Percentiles rank a stretch among this genome's conserved stretches.
phyloP scores from a whole-genome alignment of 1,139 yeast species.

The Diutina rugosa region DNA sequence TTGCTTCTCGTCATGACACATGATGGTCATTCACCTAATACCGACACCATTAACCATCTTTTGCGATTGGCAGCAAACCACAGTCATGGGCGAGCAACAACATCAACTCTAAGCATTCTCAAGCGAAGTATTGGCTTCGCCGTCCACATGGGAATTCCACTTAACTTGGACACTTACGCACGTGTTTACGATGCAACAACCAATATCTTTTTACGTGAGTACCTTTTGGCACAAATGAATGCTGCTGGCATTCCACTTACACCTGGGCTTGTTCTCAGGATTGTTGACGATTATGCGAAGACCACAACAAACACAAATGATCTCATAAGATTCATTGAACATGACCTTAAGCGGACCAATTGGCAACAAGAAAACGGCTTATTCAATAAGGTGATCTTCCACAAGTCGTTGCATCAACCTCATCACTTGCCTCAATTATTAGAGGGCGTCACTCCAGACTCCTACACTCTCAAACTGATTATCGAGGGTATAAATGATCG shows the following conservation, averaged over 20 bases:
- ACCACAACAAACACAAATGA: slow-evolving; percentile 16
- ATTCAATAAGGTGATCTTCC: not conserved
- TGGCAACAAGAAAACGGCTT: slow-evolving; percentile 16
- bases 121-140: slow-evolving; percentile 14
- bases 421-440: not conserved
- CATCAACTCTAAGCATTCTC: slow-evolving; percentile 24
- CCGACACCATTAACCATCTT: slow-evolving; percentile 27
- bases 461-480: not conserved
- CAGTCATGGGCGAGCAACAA: slow-evolving; percentile 18
- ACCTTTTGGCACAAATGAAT: slow-evolving; percentile 17
- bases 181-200: slow-evolving; percentile 25
- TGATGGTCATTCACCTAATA: slow-evolving; percentile 29
- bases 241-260: not conserved
- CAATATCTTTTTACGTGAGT: slow-evolving; percentile 25
- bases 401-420: not conserved
- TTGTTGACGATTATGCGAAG: slow-evolving; percentile 23
- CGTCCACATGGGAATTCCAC: slow-evolving; percentile 10
- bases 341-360: slow-evolving; percentile 15
- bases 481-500: not conserved
- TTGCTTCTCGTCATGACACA: slow-evolving; percentile 27
- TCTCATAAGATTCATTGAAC: slow-evolving; percentile 20
- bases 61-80: slow-evolving; percentile 21
- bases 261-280: slow-evolving; percentile 9
- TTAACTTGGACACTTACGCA: slow-evolving; percentile 22
- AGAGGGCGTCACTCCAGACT: not conserved